Conservation (phyloP, 768 basidiomycete genomes). For the Candolleomyces eurysporus region DNA sequence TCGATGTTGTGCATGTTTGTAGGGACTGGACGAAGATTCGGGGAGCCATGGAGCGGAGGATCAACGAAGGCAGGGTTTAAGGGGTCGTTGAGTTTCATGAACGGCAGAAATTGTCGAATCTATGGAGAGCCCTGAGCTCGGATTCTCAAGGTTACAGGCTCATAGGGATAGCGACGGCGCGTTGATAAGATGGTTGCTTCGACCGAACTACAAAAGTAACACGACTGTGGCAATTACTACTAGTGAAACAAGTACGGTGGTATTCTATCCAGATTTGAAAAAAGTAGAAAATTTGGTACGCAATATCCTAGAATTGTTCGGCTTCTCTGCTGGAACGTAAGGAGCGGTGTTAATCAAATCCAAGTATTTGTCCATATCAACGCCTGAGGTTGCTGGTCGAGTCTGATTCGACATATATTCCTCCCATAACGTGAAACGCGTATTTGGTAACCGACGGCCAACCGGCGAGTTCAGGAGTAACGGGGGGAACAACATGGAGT, state of each 20-base stretch:
- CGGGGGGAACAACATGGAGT: not conserved
- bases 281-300: not conserved
- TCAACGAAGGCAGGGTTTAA: no score
- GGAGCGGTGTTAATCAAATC: not conserved
- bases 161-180: no score
- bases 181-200: no score
- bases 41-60: slow-evolving; percentile 1
- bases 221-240: no score
- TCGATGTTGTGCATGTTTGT: slow-evolving; percentile 12
- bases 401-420: not conserved
- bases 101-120: no score
- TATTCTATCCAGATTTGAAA: not conserved
- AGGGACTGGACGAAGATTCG: slow-evolving; percentile 14
- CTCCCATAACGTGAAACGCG: not conserved
- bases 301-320: not conserved
- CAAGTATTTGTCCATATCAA: not conserved
- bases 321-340: not conserved
- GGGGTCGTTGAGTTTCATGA: no score
- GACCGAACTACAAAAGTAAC: no score
- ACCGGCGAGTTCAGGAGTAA: not conserved
- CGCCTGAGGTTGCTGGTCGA: not conserved
- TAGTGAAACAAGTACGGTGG: no score
- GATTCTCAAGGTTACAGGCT: no score
- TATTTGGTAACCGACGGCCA: not conserved
- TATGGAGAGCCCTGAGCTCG: no score